phyloP scores from a whole-genome alignment of 345 rosid species.

The Adansonia digitata region DNA sequence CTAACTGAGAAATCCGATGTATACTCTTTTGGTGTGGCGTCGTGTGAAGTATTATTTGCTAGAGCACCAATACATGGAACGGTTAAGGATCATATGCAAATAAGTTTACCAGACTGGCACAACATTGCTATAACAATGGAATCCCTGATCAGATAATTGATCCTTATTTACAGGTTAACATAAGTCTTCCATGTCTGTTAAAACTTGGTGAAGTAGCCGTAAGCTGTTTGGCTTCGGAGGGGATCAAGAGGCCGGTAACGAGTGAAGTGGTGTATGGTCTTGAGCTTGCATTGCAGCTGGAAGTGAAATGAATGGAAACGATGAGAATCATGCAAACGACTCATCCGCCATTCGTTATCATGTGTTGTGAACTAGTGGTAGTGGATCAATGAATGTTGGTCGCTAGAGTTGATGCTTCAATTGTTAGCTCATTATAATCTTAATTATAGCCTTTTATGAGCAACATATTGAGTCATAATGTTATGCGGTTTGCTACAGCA shows the following conservation, averaged over 20 bases:
- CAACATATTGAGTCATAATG: too few species aligned
- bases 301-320: neutral
- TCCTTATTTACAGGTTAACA: conserved; percentile 20
- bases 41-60: neutral
- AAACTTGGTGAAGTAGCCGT: conserved; percentile 29
- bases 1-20: neutral
- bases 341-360: too few species aligned
- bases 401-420: too few species aligned
- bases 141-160: conserved; percentile 30
- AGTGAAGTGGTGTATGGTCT: conserved; percentile 39
- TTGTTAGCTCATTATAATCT: too few species aligned
- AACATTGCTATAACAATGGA: conserved; percentile 35
- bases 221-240: conserved; percentile 34
- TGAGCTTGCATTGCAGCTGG: conserved; percentile 27
- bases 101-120: conserved; percentile 35
- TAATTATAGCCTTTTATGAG: too few species aligned
- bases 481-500: too few species aligned
- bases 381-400: too few species aligned
- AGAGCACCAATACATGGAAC: conserved; percentile 32
- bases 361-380: too few species aligned
- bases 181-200: conserved; percentile 24
- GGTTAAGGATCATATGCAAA: conserved; percentile 21
- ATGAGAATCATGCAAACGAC: neutral
- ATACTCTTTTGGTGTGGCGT: neutral
- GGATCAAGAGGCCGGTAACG: conserved; percentile 31